phyloP scores from a whole-genome alignment of 176 grass and related monocot genomes.

The Aegilops tauschii region DNA sequence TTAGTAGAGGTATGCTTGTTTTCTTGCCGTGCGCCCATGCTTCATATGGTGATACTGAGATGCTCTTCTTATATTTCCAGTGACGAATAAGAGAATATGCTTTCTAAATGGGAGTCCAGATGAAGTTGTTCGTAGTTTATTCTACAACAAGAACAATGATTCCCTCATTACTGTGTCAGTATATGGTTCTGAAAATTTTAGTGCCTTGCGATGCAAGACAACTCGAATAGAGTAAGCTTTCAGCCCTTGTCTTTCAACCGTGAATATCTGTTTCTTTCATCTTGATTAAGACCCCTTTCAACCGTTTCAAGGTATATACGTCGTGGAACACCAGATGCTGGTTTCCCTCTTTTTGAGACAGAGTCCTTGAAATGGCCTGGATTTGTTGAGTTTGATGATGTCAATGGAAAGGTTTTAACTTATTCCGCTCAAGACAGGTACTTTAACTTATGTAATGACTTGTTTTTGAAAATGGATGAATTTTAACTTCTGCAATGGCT shows the following conservation, averaged over 20 bases:
- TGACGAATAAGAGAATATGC: constrained; percentile 78
- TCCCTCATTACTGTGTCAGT: constrained; percentile 91
- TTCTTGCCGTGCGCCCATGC: constrained; percentile 12
- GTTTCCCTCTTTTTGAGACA: constrained; percentile 88
- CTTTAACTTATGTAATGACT: background rate
- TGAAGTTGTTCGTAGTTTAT: constrained; percentile 94
- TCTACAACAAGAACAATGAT: constrained; percentile 96
- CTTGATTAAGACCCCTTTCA: background rate
- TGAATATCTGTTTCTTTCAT: background rate
- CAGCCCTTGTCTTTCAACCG: background rate
- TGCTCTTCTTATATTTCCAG: constrained; percentile 47
- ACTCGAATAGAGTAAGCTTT: constrained; percentile 77
- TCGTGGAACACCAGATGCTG: constrained; percentile 77
- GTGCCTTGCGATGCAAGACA: constrained; percentile 77
- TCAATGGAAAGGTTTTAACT: constrained; percentile 96
- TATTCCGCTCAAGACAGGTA: constrained; percentile 99
- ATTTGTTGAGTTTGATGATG: constrained; percentile 99
- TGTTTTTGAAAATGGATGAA: background rate
- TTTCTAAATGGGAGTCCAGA: constrained; percentile 86
- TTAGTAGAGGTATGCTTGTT: constrained; percentile 72
- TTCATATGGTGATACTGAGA: constrained; percentile 22
- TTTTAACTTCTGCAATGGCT: background rate
- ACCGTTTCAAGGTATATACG: constrained; percentile 75
- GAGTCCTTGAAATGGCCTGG: constrained; percentile 99
- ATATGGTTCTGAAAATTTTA: constrained; percentile 84